phyloP scores from a whole-genome alignment of 2,329 filamentous ascomycete genomes.

The Scedosporium aurantiacum region DNA sequence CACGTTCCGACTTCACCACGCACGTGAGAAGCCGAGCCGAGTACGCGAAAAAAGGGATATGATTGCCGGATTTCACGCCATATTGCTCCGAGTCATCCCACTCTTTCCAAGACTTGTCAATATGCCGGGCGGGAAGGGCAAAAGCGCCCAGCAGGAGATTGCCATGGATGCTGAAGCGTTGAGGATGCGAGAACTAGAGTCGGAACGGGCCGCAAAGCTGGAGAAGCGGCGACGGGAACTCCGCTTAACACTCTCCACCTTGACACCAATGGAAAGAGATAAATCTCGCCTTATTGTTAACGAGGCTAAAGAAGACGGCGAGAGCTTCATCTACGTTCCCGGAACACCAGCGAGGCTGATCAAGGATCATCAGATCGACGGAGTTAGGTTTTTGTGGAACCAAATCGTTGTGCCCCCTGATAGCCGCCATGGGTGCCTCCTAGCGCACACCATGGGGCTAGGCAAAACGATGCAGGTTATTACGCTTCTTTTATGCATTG shows the following conservation, averaged over 20 bases:
- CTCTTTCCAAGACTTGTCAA: neutral
- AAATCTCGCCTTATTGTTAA: constrained; percentile 52
- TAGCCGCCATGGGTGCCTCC: constrained; percentile 60
- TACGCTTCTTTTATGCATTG: constrained; percentile 65
- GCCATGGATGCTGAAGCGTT: neutral
- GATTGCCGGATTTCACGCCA: neutral
- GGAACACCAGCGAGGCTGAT: constrained; percentile 52
- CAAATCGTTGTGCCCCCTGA: constrained; percentile 53
- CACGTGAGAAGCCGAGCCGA: neutral
- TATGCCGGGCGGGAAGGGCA: neutral
- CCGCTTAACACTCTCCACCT: constrained; percentile 32
- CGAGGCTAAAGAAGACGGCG: constrained; percentile 47
- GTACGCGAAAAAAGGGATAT: neutral
- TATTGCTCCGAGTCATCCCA: constrained; percentile 1
- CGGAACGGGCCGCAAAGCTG: constrained; percentile 40
- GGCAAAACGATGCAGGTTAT: constrained; percentile 92
- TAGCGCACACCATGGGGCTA: constrained; percentile 85
- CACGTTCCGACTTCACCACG: neutral
- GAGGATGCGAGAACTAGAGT: constrained; percentile 37
- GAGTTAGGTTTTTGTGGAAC: constrained; percentile 82
- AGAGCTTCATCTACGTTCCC: constrained; percentile 54
- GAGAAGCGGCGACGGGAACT: constrained; percentile 38
- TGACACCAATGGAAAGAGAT: constrained; percentile 30
- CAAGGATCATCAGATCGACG: constrained; percentile 70
- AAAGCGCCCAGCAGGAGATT: neutral